Evolutionary conservation across 352 stramenopile genomes (phyloP), one percentile per base, ranked within the genome.

Genomic region (Blastocystis hominis): DNA sequence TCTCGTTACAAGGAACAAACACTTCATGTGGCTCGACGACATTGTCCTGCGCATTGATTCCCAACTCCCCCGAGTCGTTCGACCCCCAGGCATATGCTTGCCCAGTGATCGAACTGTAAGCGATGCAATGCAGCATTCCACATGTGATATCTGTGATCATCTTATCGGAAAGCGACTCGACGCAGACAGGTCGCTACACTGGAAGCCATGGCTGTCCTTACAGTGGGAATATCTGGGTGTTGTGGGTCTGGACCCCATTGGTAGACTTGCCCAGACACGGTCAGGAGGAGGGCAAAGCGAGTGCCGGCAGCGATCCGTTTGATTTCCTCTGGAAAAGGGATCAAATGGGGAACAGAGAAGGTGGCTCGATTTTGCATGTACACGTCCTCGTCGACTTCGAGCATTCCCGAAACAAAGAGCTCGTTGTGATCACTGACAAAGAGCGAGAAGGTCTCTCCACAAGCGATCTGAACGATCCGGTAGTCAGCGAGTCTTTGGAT

Each of bases 41-140:
- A 2, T 13, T 6, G 36, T 64, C n/a, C 13, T 30, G 13, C 10
- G 44, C 20, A 15, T 24, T 46, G 30, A 80, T 20, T 30, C 70
- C 70, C 46, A 80, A 46, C n/a, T 80, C 70, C 17, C 70, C 70
- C 13, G 15, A 80, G 0, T 36, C 36, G 46, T 80, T 80, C n/a
- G 50, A 88, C n/a, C 89, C 89, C 88, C 89, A 91, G 3, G 72
- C 2, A 34, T 72, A 90, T 3, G 89, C 75, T 0, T 81, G n/a
- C 6, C 86, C 86, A 13, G 86, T 86, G 24, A 90, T 86, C 0
- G 78, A 88, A 47, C 88, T 79, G 62, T 90, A 89, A 13, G 86
- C 89, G 7, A 89, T 88, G 4, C 88, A 90, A 36, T 90, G 86
- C 2, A 76, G 76, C n/a, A 88, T 68, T 3, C 88, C 88, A 24